Evolutionary conservation across 169 alveolate genomes (phyloP), one percentile per base, ranked within the genome.

Genomic region (Toxoplasma gondii): DNA sequence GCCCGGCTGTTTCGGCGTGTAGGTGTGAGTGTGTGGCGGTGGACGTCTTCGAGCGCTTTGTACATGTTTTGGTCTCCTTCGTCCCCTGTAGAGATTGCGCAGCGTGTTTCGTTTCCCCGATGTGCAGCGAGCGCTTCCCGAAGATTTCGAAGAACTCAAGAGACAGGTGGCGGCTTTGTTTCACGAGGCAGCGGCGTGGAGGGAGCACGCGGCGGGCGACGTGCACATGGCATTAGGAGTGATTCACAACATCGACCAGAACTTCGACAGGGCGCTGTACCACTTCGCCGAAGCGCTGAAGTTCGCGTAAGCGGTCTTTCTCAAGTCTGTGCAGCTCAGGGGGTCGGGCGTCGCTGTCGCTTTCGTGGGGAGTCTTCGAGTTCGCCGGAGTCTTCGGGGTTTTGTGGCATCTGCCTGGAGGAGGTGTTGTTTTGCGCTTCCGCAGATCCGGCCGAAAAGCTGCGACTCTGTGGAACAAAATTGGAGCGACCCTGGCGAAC

Each of bases 401-500:
- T n/a, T n/a, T n/a, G n/a, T n/a, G n/a, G n/a, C n/a, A n/a, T n/a
- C n/a, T n/a, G n/a, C n/a, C n/a, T n/a, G n/a, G n/a, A n/a, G n/a
- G n/a, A n/a, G n/a, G n/a, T n/a, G n/a, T 49, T 49, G 4, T n/a
- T 39, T 80, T 29, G 80, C 24, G 5, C 41, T 45, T 53, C 9
- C 93, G 97, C 67, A 94, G 96, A 83, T 95, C 96, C 34, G 97
- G 97, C 45, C 98, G 98, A 24, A 95, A 96, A 44, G 98, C 97
- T 88, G 97, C 98, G 54, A 94, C 97, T 36, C 83, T 97, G 39
- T 97, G 98, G 98, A 98, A 98, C 95, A 97, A 97, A 93, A 96
- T 96, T 29, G 99, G 99, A 31, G 99, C 99, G 17, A 97, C 98
- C 5, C 92, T 97, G 39, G 98, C 98, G 9, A 96, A 98, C 88